Evolutionary conservation across 2,329 filamentous ascomycete species (phyloP).

Genomic region (Leptoxyphium fumago): DNA sequence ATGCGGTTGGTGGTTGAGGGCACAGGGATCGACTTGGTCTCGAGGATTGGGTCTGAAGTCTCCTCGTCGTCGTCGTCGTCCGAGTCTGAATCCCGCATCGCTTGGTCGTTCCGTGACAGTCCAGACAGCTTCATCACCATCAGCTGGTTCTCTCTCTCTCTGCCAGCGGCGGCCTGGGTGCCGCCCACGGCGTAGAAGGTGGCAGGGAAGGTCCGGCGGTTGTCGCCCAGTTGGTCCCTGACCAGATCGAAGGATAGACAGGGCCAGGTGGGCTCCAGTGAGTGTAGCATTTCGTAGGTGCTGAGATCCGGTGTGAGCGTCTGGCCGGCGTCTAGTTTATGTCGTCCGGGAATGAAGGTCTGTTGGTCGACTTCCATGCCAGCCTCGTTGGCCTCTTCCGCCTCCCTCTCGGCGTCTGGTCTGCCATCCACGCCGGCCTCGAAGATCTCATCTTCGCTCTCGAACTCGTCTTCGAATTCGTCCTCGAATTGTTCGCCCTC

Average conservation of each 20-base stretch:
- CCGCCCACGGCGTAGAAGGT: conserved; percentile 91
- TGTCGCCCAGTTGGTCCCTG: conserved; percentile 70
- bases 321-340: conserved; percentile 81
- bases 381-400: conserved; percentile 52
- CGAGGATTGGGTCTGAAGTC: conserved; percentile 72
- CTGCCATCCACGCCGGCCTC: conserved; percentile 89
- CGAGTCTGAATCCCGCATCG: conserved; percentile 49
- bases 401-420: conserved; percentile 83
- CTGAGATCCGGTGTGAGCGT: conserved; percentile 79
- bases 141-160: conserved; percentile 76
- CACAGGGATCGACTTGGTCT: conserved; percentile 78
- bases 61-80: conserved; percentile 59
- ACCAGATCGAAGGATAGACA: conserved; percentile 93
- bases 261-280: conserved; percentile 85
- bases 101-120: conserved; percentile 70
- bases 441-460: conserved; percentile 82
- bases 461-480: conserved; percentile 84
- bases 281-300: conserved; percentile 98
- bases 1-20: conserved; percentile 86
- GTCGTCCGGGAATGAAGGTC: conserved; percentile 90
- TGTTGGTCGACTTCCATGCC: conserved; percentile 89
- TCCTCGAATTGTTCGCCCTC: conserved; percentile 71
- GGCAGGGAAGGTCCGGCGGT: conserved; percentile 83
- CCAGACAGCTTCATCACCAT: conserved; percentile 95
- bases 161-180: conserved; percentile 69